Percentiles rank a stretch among this genome's conserved stretches.
Conservation (phyloP, 1,284 basidiomycete species). For the Cryptococcus sp. region DNA sequence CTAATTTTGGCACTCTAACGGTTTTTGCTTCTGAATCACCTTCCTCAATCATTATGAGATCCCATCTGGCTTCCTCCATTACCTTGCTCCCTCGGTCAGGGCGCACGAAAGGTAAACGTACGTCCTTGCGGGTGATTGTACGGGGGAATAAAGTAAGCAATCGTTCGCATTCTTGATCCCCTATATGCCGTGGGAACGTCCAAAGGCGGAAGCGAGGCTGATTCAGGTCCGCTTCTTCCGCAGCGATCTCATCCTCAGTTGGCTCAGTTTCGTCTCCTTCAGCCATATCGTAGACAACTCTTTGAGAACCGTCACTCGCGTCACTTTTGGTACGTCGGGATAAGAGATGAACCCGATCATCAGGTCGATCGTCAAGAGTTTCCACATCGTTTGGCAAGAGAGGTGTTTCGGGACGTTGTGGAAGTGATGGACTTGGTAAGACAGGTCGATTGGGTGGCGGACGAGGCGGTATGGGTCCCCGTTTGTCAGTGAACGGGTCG, state of each 20-base stretch:
- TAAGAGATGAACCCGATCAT: slow-evolving; percentile 22
- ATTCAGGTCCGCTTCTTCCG: slow-evolving; percentile 44
- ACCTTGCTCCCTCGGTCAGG: slow-evolving; percentile 27
- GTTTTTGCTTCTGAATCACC: slow-evolving; percentile 11
- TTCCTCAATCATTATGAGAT: slow-evolving; percentile 18
- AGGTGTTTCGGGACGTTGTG: slow-evolving; percentile 5
- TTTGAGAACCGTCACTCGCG: slow-evolving; percentile 3
- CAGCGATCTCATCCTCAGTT: slow-evolving; percentile 32
- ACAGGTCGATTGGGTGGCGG: slow-evolving; percentile 30
- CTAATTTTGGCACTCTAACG: slow-evolving; percentile 25
- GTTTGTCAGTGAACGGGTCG: slow-evolving; percentile 45
- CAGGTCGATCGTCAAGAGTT: background rate
- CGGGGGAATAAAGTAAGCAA: slow-evolving; percentile 38
- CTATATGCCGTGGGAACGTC: slow-evolving; percentile 45
- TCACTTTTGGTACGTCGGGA: slow-evolving; percentile 12
- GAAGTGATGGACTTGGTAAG: slow-evolving; percentile 16
- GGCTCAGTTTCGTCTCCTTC: slow-evolving; percentile 24
- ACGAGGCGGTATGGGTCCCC: slow-evolving; percentile 20
- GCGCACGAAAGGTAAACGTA: slow-evolving; percentile 35
- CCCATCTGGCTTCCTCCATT: slow-evolving; percentile 22
- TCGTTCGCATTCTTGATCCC: slow-evolving; percentile 41
- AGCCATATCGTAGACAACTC: slow-evolving; percentile 4
- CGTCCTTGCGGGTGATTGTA: slow-evolving; percentile 20
- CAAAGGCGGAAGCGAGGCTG: slow-evolving; percentile 44
- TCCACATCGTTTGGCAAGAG: background rate